Evolutionary conservation across 305 asterid genomes (phyloP), one percentile per base, ranked within the genome.

Genomic region (Fraxinus dipetala): DNA sequence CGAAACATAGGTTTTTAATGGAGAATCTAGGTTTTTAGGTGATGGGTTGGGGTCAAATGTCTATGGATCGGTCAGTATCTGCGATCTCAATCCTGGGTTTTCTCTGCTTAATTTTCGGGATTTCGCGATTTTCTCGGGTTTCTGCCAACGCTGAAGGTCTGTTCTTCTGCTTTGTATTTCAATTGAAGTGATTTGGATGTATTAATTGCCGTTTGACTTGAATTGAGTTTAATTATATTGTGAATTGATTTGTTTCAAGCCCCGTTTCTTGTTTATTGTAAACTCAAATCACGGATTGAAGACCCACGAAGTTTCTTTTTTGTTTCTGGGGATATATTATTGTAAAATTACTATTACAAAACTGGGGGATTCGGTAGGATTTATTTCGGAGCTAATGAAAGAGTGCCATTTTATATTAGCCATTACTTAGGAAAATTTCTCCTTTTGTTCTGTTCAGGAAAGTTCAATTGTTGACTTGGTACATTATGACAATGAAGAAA

Each of bases 61-160:
- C 6, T 26, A 91, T 91, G 94, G 92, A 89, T 90, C 92, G 87
- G 88, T 89, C 91, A 61, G 77, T 85, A 84, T 72, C 85, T 72
- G 78, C 85, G 93, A 90, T 91, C 90, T 86, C 83, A 75, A 83
- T 51, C 80, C 81, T 83, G 59, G 79, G 83, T 67, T 65, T 84
- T 28, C 81, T 91, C 73, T 89, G 83, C 87, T 85, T 90, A 63
- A 28, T 89, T 84, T 84, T 91, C 83, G 78, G 89, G 79, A 79
- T 90, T 78, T 85, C 84, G 5, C 78, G 90, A 83, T 72, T 90
- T 45, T 87, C 83, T 48, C 86, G 80, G 79, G 96, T 89, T 76
- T 87, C 89, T 63, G 83, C 88, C 48, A 94, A 94, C 82, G 92
- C 86, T 38, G 98, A 94, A 94, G 97, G 98, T 94, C 43, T 18